Evolutionary conservation across 495 filamentous ascomycete genomes (phyloP).

Genomic region (Elasticomyces elasticus): DNA sequence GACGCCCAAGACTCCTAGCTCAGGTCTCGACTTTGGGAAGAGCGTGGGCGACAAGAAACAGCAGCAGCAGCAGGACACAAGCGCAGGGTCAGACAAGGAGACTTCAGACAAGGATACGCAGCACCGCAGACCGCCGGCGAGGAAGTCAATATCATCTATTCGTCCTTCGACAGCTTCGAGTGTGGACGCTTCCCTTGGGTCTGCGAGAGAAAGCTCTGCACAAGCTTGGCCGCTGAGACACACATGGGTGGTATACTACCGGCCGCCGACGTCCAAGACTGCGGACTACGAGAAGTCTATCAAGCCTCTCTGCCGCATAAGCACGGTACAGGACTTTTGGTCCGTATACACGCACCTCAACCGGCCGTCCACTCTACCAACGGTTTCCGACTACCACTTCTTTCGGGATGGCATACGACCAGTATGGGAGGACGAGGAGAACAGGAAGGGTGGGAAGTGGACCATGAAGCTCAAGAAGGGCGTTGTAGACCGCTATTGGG

Average conservation of each 20-base stretch:
- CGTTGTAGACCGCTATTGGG: conserved; percentile 93
- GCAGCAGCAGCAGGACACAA: not conserved
- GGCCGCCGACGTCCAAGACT: conserved; percentile 88
- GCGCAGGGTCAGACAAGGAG: conserved; percentile 7
- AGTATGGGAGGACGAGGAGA: conserved; percentile 97
- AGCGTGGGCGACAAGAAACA: conserved; percentile 29
- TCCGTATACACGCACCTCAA: conserved; percentile 84
- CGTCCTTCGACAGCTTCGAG: conserved; percentile 13
- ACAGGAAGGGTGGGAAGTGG: conserved; percentile 95
- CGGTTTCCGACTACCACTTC: conserved; percentile 94
- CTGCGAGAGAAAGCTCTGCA: not conserved
- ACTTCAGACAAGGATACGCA: conserved; percentile 14
- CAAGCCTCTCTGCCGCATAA: conserved; percentile 69
- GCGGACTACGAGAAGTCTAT: conserved; percentile 98
- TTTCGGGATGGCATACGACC: conserved; percentile 95
- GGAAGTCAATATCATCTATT: conserved; percentile 12
- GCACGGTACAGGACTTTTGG: conserved; percentile 86
- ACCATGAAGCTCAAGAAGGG: conserved; percentile 93
- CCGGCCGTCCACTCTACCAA: conserved; percentile 73
- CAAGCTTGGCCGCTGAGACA: conserved; percentile 50
- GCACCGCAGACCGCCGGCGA: conserved; percentile 1
- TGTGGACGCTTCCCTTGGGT: not conserved
- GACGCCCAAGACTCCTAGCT: conserved; percentile 79
- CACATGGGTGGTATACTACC: conserved; percentile 94
- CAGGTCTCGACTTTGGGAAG: conserved; percentile 60